Conservation (phyloP, 805 yeast species). For the Candida glaebosa region DNA sequence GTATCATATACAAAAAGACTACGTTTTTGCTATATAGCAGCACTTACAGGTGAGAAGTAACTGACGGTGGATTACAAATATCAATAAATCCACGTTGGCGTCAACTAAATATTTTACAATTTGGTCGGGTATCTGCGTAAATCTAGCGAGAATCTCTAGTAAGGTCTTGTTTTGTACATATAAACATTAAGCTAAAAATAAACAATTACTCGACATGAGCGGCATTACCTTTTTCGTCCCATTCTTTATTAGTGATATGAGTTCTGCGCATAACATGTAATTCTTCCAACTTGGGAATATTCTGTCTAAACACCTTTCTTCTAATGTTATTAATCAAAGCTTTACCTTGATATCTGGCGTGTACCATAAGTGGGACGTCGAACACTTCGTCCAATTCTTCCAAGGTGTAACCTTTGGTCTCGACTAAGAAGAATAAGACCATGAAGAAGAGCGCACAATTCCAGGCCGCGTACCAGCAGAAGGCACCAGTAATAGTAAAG, state of each 20-base stretch:
- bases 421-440: constrained; percentile 68
- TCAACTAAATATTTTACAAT: too few relatives aligned
- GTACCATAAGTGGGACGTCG: constrained; percentile 52
- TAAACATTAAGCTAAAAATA: background rate
- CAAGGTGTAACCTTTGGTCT: constrained; percentile 75
- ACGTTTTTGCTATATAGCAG: too few relatives aligned
- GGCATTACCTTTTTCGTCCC: constrained; percentile 58
- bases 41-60: too few relatives aligned
- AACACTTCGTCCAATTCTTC: constrained; percentile 79
- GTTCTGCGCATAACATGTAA: constrained; percentile 54
- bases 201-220: constrained; percentile 46
- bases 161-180: too few relatives aligned
- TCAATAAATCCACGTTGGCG: too few relatives aligned
- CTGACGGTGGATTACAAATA: too few relatives aligned
- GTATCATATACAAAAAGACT: too few relatives aligned
- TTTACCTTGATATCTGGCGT: constrained; percentile 43
- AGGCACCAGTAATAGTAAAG: constrained; percentile 59
- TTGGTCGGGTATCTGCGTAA: too few relatives aligned
- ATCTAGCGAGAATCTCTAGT: too few relatives aligned
- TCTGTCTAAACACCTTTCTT: constrained; percentile 42
- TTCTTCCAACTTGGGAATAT: constrained; percentile 50
- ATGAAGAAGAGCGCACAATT: constrained; percentile 61
- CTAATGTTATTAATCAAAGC: constrained; percentile 41
- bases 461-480: constrained; percentile 61
- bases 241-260: constrained; percentile 58